Percentiles rank a stretch among this genome's conserved stretches.
Conservation (phyloP, 179 eudicot species). For the Sideroxylon spinosum region DNA sequence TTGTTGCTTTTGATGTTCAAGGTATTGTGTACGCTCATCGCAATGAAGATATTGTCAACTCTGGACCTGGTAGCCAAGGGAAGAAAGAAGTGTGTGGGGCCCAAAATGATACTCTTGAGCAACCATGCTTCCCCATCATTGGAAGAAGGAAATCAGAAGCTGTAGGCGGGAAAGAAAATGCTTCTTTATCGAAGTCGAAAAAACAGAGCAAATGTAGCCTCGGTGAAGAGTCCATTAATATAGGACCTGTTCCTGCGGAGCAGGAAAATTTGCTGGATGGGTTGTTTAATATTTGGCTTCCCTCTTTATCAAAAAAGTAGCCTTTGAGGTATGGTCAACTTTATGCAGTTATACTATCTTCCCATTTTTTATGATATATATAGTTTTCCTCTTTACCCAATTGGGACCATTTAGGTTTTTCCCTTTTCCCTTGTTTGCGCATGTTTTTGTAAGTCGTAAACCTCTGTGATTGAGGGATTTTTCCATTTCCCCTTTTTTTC, state of each 20-base stretch:
- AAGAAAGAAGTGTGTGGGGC: constrained; percentile 13
- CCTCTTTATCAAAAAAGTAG: too few species aligned
- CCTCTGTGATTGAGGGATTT: not conserved
- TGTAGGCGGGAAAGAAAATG: constrained; percentile 19
- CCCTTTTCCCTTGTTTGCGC: too few species aligned
- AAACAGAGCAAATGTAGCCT: constrained; percentile 55
- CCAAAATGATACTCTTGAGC: constrained; percentile 16
- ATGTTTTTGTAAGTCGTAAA: too few species aligned
- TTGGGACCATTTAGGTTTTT: too few species aligned
- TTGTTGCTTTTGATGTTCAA: constrained; percentile 23
- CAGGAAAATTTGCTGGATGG: constrained; percentile 40
- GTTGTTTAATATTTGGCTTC: too few species aligned
- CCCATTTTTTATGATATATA: too few species aligned
- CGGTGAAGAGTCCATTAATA: constrained; percentile 52
- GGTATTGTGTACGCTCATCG: constrained; percentile 92
- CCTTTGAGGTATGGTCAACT: too few species aligned
- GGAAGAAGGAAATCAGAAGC: constrained; percentile 27
- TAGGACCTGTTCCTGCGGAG: constrained; percentile 54
- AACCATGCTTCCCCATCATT: constrained; percentile 17
- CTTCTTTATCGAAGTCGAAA: constrained; percentile 27
- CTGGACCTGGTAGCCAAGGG: constrained; percentile 29
- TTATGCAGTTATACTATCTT: too few species aligned
- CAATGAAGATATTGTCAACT: constrained; percentile 70
- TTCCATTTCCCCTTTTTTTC: not conserved
- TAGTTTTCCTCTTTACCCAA: too few species aligned